A percentile compares a stretch with the other conserved stretches of the same genome.
phyloP scores from a whole-genome alignment of 495 filamentous ascomycete genomes.

The Cryomyces minteri region DNA sequence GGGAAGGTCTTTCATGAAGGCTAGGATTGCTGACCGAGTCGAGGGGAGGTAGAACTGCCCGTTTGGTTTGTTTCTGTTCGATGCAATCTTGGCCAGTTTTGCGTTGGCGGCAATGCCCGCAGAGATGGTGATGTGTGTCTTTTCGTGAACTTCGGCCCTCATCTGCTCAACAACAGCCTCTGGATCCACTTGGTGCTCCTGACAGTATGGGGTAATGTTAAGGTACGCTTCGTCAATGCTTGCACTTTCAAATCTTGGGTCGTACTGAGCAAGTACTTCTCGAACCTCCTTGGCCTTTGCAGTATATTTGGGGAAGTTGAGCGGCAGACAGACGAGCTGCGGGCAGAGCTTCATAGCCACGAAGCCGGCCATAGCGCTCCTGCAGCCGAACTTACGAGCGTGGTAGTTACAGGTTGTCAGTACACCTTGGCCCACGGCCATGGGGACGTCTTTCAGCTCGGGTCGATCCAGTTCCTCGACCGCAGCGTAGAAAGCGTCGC shows the following conservation, averaged over 20 bases:
- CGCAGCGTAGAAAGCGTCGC: constrained; percentile 94
- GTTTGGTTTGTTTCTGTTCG: constrained; percentile 92
- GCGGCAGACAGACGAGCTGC: constrained; percentile 58
- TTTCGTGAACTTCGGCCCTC: constrained; percentile 55
- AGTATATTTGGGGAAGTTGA: constrained; percentile 81
- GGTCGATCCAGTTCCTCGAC: constrained; percentile 87
- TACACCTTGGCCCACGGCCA: constrained; percentile 86
- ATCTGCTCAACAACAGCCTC: constrained; percentile 59
- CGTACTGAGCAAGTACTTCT: constrained; percentile 65
- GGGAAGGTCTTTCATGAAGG: constrained; percentile 68
- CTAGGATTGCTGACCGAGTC: constrained; percentile 53
- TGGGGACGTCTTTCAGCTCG: constrained; percentile 73
- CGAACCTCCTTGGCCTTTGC: constrained; percentile 82
- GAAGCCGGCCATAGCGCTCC: constrained; percentile 90
- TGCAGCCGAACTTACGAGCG: constrained; percentile 74
- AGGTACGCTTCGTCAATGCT: constrained; percentile 94
- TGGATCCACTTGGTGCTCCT: constrained; percentile 43
- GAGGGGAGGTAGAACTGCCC: constrained; percentile 67
- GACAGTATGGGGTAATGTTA: constrained; percentile 82
- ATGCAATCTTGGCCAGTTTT: constrained; percentile 84
- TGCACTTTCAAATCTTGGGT: constrained; percentile 77
- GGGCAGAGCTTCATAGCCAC: constrained; percentile 92
- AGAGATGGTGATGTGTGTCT: constrained; percentile 73
- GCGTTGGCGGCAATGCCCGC: constrained; percentile 90
- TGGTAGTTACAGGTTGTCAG: constrained; percentile 91